Conservation (phyloP, 2,329 filamentous ascomycete genomes). For the Cladorrhinum sp. region DNA sequence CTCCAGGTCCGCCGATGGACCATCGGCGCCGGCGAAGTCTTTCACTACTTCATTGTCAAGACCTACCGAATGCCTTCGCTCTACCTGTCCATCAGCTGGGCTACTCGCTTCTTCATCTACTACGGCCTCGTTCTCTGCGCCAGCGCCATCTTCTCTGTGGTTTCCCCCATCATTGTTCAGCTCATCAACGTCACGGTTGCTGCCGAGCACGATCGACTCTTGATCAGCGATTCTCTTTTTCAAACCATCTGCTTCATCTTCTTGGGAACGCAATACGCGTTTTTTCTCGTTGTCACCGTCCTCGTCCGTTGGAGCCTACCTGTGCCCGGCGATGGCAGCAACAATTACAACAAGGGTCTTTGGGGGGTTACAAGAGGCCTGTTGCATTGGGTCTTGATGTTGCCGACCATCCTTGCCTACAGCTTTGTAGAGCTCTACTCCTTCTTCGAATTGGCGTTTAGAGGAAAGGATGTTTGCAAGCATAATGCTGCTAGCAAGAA, state of each 20-base stretch:
- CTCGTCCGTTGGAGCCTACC: conserved; percentile 8
- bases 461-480: conserved; percentile 19
- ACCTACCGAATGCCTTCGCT: conserved; percentile 15
- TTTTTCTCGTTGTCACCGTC: conserved; percentile 3
- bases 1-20: conserved; percentile 16
- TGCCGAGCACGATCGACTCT: conserved; percentile 7
- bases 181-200: conserved; percentile 1
- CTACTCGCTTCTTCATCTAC: conserved; percentile 14
- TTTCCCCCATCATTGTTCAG: conserved; percentile 9
- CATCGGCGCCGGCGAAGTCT: conserved; percentile 18
- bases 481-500: conserved; percentile 17
- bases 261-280: conserved; percentile 8
- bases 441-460: conserved; percentile 17
- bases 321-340: background rate
- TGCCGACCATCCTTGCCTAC: conserved; percentile 16
- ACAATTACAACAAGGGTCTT: conserved; percentile 9
- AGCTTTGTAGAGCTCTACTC: conserved; percentile 18
- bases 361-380: conserved; percentile 11
- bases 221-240: conserved; percentile 12
- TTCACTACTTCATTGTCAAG: conserved; percentile 19
- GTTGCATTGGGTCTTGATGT: conserved; percentile 16
- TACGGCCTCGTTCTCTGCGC: conserved; percentile 18
- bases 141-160: conserved; percentile 9
- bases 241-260: conserved; percentile 8
- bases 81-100: conserved; percentile 15